phyloP scores from a whole-genome alignment of 495 filamentous ascomycete species.

The Penicillium herquei region DNA sequence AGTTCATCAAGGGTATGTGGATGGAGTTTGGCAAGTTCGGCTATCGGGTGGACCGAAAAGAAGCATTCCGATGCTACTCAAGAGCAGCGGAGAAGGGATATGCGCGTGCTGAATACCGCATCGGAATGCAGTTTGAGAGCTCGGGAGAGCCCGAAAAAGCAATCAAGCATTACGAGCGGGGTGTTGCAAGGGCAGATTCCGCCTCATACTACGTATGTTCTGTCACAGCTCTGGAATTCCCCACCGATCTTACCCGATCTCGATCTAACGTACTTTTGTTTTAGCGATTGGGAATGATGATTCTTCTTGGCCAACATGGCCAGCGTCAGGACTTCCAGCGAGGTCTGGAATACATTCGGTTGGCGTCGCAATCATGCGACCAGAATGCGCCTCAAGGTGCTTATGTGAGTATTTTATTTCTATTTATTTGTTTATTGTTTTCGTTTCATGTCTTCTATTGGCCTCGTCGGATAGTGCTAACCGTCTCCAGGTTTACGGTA shows the following conservation, averaged over 20 bases:
- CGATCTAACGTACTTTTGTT: background rate
- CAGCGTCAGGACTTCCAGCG: conserved; percentile 74
- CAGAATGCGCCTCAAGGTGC: conserved; percentile 97
- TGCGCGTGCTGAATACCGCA: conserved; percentile 91
- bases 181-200: conserved; percentile 75
- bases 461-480: background rate
- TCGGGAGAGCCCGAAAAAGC: conserved; percentile 90
- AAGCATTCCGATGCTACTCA: conserved; percentile 83
- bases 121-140: conserved; percentile 96
- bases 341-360: conserved; percentile 77
- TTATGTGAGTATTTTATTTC: conserved; percentile 55
- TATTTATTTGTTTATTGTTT: background rate
- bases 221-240: background rate
- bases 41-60: conserved; percentile 82
- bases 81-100: conserved; percentile 87
- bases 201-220: conserved; percentile 78
- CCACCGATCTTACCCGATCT: background rate
- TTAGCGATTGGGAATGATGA: conserved; percentile 93
- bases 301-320: conserved; percentile 87
- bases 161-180: conserved; percentile 80
- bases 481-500: conserved; percentile 69
- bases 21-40: conserved; percentile 97
- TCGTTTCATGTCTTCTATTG: background rate
- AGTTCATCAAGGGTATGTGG: conserved; percentile 96
- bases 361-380: conserved; percentile 83